Base-by-base conservation (phyloP, 1,284 basidiomycete genomes). In the Garcileccinum viscosum region DNA sequence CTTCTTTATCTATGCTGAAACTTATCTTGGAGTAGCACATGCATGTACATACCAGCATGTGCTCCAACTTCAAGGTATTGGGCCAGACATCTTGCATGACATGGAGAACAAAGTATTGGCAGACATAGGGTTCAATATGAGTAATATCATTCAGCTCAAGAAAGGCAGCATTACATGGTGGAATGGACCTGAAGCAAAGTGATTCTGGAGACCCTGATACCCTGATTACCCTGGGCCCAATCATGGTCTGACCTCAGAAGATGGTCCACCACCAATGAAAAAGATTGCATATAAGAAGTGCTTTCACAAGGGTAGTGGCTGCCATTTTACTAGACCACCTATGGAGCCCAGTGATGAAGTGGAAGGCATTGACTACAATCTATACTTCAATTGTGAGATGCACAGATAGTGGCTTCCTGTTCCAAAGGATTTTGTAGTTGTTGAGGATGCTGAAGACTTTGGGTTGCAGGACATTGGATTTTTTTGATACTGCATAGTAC, bases 1-100 rank as follows among this genome's bases (percentile, higher is more conserved):
- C 5, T 42, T 62, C 38, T 38, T 62, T 40, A 12, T 2, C 8
- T 64, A 76, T 64, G 70, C 70, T 6, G 62, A 75, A 38, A 32
- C 14, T 0, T 7, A 64, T 12, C 11, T 4, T 12, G 11, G 35
- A 2, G 35, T 37, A 11, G 5, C 9, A 12, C 11, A 11, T 37
- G 5, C 35, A 12, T 2, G 11, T 12, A 5, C 2, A 2, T 37
- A 37, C 14, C 11, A 37, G 35, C 5, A 37, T 2, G 5, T 12
- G 2, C 35, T 37, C 11, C 9, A 22, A 22, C 42, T 53, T 27
- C 15, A 63, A 53, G 24, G 24, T 27, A 63, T 63, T 4, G 4
- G 44, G 32, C 44, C 44, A 24, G 63, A 63, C 35, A 53, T 63
- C 33, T 30, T 63, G 27, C 33, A 8, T 4, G 35, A 37, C 11